phyloP scores from a whole-genome alignment of 1,139 yeast genomes.

The Hanseniaspora sp. region DNA sequence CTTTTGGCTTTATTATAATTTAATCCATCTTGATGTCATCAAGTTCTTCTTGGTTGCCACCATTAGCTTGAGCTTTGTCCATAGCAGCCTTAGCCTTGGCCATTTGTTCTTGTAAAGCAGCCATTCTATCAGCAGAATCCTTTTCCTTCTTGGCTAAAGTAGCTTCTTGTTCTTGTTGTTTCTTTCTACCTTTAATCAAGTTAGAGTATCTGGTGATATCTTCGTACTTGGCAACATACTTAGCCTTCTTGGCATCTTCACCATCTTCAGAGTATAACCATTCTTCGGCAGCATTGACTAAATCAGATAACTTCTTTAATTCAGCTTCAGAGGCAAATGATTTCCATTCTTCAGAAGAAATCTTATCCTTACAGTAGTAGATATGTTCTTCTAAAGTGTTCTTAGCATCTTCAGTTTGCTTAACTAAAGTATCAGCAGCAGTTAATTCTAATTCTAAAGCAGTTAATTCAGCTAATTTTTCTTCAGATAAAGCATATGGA shows the following conservation, averaged over 20 bases:
- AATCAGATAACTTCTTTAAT: constrained; percentile 62
- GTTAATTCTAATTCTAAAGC: constrained; percentile 35
- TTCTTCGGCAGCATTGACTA: constrained; percentile 82
- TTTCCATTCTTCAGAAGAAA: constrained; percentile 54
- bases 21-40: constrained; percentile 36
- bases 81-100: constrained; percentile 16
- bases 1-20: neutral
- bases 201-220: constrained; percentile 93
- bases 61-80: constrained; percentile 48
- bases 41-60: constrained; percentile 37
- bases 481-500: constrained; percentile 16
- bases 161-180: constrained; percentile 90
- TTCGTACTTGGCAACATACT: constrained; percentile 95
- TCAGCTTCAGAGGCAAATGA: constrained; percentile 84
- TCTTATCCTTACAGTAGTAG: constrained; percentile 94
- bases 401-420: constrained; percentile 98
- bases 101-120: constrained; percentile 82
- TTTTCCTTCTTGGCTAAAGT: constrained; percentile 78
- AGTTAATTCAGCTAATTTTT: constrained; percentile 15
- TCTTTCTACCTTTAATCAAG: constrained; percentile 88
- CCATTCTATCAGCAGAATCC: constrained; percentile 78
- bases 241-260: constrained; percentile 90
- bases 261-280: constrained; percentile 93
- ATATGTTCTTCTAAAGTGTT: constrained; percentile 97
- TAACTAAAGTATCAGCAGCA: constrained; percentile 88